Percentiles rank a stretch among this genome's conserved stretches.
Evolutionary conservation across 1,284 basidiomycete species (phyloP).

Genomic region (Cronartium ribicola): DNA sequence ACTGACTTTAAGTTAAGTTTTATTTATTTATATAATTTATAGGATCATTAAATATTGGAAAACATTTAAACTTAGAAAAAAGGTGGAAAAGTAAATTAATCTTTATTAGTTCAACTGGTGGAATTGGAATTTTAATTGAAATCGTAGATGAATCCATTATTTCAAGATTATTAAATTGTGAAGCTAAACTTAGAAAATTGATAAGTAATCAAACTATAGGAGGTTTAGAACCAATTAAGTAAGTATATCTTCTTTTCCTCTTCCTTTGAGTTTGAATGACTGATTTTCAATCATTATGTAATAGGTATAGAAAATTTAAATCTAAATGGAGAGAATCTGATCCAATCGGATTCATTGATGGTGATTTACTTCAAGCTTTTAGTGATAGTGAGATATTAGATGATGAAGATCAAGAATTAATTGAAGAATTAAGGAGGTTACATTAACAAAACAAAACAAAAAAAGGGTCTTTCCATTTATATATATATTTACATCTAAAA

Average conservation of each 20-base stretch:
- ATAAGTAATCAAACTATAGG: neutral
- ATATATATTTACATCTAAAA: no score
- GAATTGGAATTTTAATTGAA: slow-evolving; percentile 21
- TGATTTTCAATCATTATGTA: neutral
- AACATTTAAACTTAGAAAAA: slow-evolving; percentile 8
- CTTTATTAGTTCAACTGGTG: slow-evolving; percentile 26
- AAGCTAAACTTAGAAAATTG: slow-evolving; percentile 6
- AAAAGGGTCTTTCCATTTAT: no score
- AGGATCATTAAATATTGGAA: slow-evolving; percentile 3
- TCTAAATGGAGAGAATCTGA: slow-evolving; percentile 14
- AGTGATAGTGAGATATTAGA: neutral
- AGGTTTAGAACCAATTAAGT: slow-evolving; percentile 9
- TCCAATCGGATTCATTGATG: slow-evolving; percentile 10
- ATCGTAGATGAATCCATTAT: neutral
- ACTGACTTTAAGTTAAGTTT: neutral
- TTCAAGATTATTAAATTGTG: neutral
- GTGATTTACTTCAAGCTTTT: slow-evolving; percentile 24
- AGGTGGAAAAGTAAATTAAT: slow-evolving; percentile 20
- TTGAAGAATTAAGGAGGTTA: neutral
- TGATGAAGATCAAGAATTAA: neutral
- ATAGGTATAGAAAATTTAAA: slow-evolving; percentile 34
- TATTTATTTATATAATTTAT: neutral
- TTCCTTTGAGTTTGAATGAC: neutral
- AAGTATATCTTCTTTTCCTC: neutral
- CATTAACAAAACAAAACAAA: neutral